phyloP scores from a whole-genome alignment of 225 moss, liverwort and hornwort species.

The Lunularia cruciata region DNA sequence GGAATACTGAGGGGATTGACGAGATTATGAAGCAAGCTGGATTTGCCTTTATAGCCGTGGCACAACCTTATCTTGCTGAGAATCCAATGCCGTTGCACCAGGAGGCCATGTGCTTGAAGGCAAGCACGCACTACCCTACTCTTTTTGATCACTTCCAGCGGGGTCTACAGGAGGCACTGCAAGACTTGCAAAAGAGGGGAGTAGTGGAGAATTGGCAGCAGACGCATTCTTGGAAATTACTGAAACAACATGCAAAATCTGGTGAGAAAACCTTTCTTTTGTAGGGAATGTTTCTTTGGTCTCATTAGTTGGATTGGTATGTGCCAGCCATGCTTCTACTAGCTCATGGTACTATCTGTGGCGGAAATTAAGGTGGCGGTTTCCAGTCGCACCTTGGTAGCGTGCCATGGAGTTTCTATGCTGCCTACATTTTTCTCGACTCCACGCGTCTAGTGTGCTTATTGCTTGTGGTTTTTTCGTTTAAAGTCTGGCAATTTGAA shows the following conservation, averaged over 20 bases:
- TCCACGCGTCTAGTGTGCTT: no score
- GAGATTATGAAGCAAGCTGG: conserved; percentile 58
- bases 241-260: conserved; percentile 81
- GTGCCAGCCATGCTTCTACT: no score
- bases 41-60: conserved; percentile 59
- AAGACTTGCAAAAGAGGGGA: conserved; percentile 58
- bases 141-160: conserved; percentile 89
- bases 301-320: no score
- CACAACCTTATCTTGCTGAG: conserved; percentile 74
- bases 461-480: no score
- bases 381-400: no score
- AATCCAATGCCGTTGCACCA: conserved; percentile 81
- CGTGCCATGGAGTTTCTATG: no score
- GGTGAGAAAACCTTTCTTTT: no score
- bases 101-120: conserved; percentile 70
- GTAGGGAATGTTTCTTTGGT: no score
- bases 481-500: no score
- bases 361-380: no score
- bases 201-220: conserved; percentile 71
- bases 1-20: conserved; percentile 48
- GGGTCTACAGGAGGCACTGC: conserved; percentile 65
- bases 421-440: no score
- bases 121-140: conserved; percentile 87
- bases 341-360: no score
- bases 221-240: conserved; percentile 70